Evolutionary conservation across 345 rosid genomes (phyloP).

Genomic region (Triadica sebifera): DNA sequence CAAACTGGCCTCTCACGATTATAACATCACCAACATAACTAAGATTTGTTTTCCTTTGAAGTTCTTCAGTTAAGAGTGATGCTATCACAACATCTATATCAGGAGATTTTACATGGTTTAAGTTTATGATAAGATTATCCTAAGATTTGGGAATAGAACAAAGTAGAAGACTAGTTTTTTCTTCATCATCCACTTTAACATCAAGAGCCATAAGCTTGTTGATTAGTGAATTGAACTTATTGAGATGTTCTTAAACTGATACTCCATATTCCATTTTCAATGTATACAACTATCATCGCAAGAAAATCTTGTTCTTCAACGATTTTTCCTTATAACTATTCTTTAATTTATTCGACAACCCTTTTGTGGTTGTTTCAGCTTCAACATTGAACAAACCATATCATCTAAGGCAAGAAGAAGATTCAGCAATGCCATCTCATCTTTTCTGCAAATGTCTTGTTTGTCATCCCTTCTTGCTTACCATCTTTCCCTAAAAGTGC

Average conservation of each 20-base stretch:
- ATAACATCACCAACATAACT: no score
- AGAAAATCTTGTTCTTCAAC: background rate
- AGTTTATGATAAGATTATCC: background rate
- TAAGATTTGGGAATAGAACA: background rate
- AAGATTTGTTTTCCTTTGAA: no score
- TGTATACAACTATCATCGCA: background rate
- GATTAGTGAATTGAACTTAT: background rate
- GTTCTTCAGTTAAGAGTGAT: no score
- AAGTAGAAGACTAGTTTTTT: background rate
- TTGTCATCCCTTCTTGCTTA: background rate
- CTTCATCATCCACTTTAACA: background rate
- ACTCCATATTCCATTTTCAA: background rate
- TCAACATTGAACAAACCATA: background rate
- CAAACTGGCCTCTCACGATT: no score
- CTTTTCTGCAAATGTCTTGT: background rate
- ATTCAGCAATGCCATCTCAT: background rate
- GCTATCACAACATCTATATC: background rate
- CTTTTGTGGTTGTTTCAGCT: background rate
- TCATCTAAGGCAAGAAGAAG: background rate
- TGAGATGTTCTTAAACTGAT: background rate
- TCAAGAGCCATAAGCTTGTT: background rate
- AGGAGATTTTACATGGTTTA: background rate
- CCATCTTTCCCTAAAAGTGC: background rate
- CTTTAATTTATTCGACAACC: background rate
- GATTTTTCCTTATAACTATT: background rate